These are phyloP conservation scores for Heimioporus retisporus DNA, from an alignment of 1,284 basidiomycete species.

Conservation along the genomic window DNA sequence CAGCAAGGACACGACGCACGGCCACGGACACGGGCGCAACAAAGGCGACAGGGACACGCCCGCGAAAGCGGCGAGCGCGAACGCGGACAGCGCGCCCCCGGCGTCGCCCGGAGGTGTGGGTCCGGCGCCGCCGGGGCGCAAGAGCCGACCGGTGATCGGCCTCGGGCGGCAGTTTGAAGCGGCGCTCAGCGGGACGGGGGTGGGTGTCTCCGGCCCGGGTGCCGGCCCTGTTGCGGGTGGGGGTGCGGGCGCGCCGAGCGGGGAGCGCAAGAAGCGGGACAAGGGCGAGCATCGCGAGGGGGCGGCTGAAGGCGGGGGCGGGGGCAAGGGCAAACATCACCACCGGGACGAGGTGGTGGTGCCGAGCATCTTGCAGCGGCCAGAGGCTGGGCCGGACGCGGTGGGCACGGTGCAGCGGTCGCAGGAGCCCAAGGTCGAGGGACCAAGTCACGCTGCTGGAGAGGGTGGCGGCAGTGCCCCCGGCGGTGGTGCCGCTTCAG, in stretches of 20 bases:
- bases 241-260: not conserved
- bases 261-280: constrained; percentile 48
- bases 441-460: not conserved
- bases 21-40: too few relatives aligned
- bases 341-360: constrained; percentile 23
- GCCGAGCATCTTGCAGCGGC: constrained; percentile 49
- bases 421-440: constrained; percentile 21
- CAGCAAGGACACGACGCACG: not conserved
- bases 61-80: too few relatives aligned
- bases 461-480: not conserved
- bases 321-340: constrained; percentile 38
- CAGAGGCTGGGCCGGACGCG: constrained; percentile 36
- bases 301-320: not conserved
- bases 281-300: constrained; percentile 17
- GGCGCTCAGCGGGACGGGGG: constrained; percentile 61
- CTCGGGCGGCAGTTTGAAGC: constrained; percentile 73
- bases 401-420: constrained; percentile 23
- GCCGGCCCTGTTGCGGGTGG: too few relatives aligned
- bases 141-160: constrained; percentile 65
- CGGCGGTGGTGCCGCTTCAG: not conserved
- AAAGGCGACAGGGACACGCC: too few relatives aligned
- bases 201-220: not conserved
- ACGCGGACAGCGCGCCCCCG: too few relatives aligned
- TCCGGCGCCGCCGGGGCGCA: constrained; percentile 40
- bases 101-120: too few relatives aligned